Conservation (phyloP, 768 basidiomycete species). For the Lactarius sp. region DNA sequence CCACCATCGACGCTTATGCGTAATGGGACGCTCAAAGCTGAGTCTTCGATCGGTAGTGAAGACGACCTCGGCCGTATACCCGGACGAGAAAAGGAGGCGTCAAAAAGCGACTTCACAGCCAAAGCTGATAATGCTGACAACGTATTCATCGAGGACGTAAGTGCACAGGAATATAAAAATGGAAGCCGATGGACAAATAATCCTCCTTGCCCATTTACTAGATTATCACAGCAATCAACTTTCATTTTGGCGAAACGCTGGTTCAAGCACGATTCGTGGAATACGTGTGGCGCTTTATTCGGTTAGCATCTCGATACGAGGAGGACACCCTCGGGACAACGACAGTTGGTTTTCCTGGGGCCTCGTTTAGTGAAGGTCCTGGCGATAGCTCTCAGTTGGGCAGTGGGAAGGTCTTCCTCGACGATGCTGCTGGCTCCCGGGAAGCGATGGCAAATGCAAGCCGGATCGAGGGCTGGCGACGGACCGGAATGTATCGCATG, state of each 20-base stretch:
- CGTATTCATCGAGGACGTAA: constrained; percentile 89
- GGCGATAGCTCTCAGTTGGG: constrained; percentile 54
- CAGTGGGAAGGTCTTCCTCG: constrained; percentile 73
- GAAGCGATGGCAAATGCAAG: constrained; percentile 75
- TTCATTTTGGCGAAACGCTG: constrained; percentile 85
- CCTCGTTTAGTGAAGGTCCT: constrained; percentile 44
- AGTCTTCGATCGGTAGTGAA: constrained; percentile 57
- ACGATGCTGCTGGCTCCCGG: constrained; percentile 57
- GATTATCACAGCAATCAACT: constrained; percentile 83
- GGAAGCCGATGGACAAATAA: background rate
- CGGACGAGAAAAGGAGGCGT: constrained; percentile 41
- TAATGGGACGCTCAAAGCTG: constrained; percentile 59
- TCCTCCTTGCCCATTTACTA: constrained; percentile 31
- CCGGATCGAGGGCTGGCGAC: constrained; percentile 91
- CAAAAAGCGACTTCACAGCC: constrained; percentile 49
- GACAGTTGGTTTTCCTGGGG: constrained; percentile 65
- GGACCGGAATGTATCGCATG: constrained; percentile 74
- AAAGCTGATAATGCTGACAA: constrained; percentile 69
- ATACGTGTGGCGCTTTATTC: constrained; percentile 81
- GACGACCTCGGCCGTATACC: constrained; percentile 61
- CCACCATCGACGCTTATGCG: constrained; percentile 46
- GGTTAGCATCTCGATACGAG: constrained; percentile 87
- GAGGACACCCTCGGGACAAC: constrained; percentile 73
- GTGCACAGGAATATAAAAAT: constrained; percentile 32
- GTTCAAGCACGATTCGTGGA: constrained; percentile 89